phyloP scores from a whole-genome alignment of 352 stramenopile species.

The Phytopythium cucurbitacearum region DNA sequence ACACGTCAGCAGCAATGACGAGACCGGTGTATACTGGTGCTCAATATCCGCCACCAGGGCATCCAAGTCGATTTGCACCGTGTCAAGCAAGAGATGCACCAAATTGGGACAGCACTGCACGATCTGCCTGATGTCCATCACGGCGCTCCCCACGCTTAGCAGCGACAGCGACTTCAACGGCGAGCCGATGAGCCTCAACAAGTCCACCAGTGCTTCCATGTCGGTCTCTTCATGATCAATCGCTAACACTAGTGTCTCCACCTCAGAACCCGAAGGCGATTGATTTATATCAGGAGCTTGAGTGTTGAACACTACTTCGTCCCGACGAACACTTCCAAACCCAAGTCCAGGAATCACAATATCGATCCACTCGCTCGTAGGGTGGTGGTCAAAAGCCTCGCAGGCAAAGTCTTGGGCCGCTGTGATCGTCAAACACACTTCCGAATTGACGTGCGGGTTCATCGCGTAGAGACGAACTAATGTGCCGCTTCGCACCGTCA shows the following conservation, averaged over 20 bases:
- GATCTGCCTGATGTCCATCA: slow-evolving; percentile 13
- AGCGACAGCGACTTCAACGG: slow-evolving; percentile 21
- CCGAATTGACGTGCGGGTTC: not conserved
- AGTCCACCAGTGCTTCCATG: not conserved
- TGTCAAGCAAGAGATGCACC: slow-evolving; percentile 21
- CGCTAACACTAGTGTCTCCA: slow-evolving; percentile 19
- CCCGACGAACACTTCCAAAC: slow-evolving; percentile 15
- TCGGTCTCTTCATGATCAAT: slow-evolving; percentile 12
- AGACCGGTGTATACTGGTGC: not conserved
- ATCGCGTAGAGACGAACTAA: not conserved
- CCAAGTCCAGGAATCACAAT: slow-evolving; percentile 27
- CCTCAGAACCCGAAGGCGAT: not conserved
- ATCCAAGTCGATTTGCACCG: slow-evolving; percentile 19
- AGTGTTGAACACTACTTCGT: not conserved
- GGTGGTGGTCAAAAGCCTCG: slow-evolving; percentile 10
- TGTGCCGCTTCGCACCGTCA: too few relatives aligned
- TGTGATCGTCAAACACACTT: slow-evolving; percentile 5
- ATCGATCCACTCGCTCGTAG: slow-evolving; percentile 18
- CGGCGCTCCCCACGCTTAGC: slow-evolving; percentile 1
- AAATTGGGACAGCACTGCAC: slow-evolving; percentile 15
- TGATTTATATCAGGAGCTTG: not conserved
- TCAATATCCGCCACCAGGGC: slow-evolving; percentile 7
- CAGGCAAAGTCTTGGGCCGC: slow-evolving; percentile 6
- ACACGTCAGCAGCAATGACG: slow-evolving; percentile 9
- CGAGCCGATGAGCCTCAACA: slow-evolving; percentile 15